Conservation (phyloP, 345 rosid genomes). For the Eucalyptus polybractea region DNA sequence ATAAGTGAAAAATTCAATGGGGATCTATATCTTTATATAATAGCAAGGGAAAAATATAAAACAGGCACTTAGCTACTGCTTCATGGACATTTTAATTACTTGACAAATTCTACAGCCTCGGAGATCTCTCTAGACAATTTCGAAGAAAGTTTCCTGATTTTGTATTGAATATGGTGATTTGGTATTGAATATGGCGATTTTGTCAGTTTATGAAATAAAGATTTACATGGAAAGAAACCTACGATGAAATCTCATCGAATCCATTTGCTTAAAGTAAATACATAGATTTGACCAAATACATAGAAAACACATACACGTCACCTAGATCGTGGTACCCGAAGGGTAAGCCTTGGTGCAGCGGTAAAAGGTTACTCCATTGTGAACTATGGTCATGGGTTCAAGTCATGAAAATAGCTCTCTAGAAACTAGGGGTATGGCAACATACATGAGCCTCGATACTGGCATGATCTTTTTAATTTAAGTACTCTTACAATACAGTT, state of each 20-base stretch:
- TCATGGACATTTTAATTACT: neutral
- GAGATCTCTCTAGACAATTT: neutral
- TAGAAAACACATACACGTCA: neutral
- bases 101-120: fast-evolving
- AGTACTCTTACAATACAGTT: neutral
- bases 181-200: neutral
- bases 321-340: neutral
- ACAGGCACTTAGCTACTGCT: neutral
- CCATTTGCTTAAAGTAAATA: neutral
- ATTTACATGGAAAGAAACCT: neutral
- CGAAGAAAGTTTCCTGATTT: neutral
- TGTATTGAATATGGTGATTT: neutral
- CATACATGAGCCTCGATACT: no score
- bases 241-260: neutral
- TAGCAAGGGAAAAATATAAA: neutral
- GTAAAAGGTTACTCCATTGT: neutral
- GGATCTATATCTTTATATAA: neutral
- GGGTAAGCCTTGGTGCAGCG: neutral
- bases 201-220: neutral
- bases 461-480: neutral
- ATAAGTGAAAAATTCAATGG: neutral
- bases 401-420: neutral
- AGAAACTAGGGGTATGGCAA: neutral
- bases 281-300: neutral
- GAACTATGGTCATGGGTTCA: neutral